Evolutionary conservation across 768 basidiomycete genomes (phyloP).

Genomic region (Kwoniella bestiolae): DNA sequence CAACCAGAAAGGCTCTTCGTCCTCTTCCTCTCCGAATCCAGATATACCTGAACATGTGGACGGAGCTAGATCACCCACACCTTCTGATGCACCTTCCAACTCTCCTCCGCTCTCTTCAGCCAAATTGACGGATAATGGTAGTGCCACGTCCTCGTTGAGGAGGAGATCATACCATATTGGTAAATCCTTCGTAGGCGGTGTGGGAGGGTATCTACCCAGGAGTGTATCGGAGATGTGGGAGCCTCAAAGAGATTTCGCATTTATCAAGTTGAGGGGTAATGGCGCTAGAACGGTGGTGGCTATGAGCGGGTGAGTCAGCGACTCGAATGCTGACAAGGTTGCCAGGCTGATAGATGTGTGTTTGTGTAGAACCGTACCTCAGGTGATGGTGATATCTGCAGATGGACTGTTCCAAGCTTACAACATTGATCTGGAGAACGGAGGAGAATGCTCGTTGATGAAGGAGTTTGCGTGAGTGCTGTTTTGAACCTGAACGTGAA

Average conservation of each 20-base stretch:
- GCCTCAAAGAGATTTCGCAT: conserved; percentile 92
- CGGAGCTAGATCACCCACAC: conserved; percentile 50
- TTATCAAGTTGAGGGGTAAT: conserved; percentile 73
- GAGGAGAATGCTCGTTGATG: conserved; percentile 91
- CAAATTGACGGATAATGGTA: conserved; percentile 20
- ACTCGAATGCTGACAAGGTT: neutral
- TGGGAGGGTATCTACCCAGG: conserved; percentile 65
- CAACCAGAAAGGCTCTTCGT: neutral
- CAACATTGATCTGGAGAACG: conserved; percentile 91
- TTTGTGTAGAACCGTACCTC: conserved; percentile 76
- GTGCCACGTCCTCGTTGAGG: conserved; percentile 46
- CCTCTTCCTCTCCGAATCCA: neutral
- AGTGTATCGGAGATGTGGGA: conserved; percentile 96
- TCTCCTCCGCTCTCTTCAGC: conserved; percentile 36
- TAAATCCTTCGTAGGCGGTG: conserved; percentile 55
- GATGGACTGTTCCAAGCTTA: conserved; percentile 97
- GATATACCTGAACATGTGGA: conserved; percentile 18
- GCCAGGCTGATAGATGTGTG: conserved; percentile 9
- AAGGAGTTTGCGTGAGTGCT: conserved; percentile 75
- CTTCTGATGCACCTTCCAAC: conserved; percentile 42
- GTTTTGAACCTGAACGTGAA: neutral
- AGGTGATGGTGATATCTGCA: conserved; percentile 94
- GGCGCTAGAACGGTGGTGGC: conserved; percentile 84
- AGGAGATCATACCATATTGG: conserved; percentile 53
- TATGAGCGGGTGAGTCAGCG: conserved; percentile 72